Conservation (phyloP, 1,284 basidiomycete genomes). For the Marasmius tenuissimus region DNA sequence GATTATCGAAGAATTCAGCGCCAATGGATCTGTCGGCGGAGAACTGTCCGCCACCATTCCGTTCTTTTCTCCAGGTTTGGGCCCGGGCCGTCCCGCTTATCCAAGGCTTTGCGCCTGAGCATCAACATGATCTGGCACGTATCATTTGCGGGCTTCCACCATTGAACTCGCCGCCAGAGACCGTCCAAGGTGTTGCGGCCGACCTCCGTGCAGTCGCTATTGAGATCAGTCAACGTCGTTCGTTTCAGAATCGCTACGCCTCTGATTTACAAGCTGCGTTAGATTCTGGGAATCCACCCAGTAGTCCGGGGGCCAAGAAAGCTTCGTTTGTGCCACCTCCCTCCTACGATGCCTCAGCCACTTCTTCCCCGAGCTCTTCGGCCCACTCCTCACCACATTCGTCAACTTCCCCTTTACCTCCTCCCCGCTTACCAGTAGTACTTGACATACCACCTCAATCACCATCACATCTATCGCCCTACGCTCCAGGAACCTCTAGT, state of each 20-base stretch:
- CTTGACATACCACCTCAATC: constrained; percentile 19
- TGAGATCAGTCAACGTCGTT: constrained; percentile 77
- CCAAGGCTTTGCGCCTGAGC: constrained; percentile 57
- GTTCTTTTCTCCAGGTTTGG: constrained; percentile 73
- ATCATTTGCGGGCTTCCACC: constrained; percentile 68
- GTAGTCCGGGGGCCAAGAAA: constrained; percentile 16
- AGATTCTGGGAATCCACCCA: constrained; percentile 40
- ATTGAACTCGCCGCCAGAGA: constrained; percentile 35
- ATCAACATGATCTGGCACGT: constrained; percentile 78
- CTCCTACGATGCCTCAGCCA: constrained; percentile 14
- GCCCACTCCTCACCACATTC: constrained; percentile 24
- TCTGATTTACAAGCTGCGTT: constrained; percentile 74
- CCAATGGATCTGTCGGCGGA: constrained; percentile 47
- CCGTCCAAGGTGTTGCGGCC: constrained; percentile 62
- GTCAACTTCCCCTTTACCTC: constrained; percentile 21
- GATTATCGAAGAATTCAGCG: constrained; percentile 29
- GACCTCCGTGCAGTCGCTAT: constrained; percentile 77
- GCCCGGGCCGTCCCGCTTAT: constrained; percentile 62
- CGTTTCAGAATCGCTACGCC: constrained; percentile 77
- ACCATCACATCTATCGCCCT: constrained; percentile 25
- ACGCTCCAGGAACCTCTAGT: constrained; percentile 1
- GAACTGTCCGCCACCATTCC: constrained; percentile 64
- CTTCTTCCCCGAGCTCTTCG: constrained; percentile 25
- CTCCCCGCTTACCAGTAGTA: constrained; percentile 6
- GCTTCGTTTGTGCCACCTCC: constrained; percentile 18